Evolutionary conservation across 2,329 filamentous ascomycete genomes (phyloP).

Genomic region (Dryadomyces quercus-mongolicae): DNA sequence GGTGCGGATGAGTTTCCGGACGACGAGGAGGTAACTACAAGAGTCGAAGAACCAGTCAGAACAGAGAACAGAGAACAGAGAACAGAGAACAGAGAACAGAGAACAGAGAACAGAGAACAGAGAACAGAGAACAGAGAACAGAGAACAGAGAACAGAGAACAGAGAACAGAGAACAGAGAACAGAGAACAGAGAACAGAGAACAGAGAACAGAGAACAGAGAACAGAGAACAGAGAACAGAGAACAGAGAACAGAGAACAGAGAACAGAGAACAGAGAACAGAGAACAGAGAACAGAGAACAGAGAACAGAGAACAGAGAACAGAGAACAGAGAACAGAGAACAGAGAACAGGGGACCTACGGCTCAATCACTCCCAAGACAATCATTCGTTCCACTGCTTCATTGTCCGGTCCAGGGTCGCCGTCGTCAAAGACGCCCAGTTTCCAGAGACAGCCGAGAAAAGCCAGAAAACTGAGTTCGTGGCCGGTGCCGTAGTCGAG

Average conservation of each 20-base stretch:
- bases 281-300: constrained; percentile 2
- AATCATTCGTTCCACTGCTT: constrained; percentile 61
- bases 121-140: constrained; percentile 13
- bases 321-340: constrained; percentile 4
- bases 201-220: not conserved
- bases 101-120: not conserved
- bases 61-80: not conserved
- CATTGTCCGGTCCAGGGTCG: constrained; percentile 19
- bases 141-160: not conserved
- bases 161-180: constrained; percentile 23
- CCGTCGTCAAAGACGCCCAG: constrained; percentile 62
- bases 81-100: not conserved
- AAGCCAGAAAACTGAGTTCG: constrained; percentile 88
- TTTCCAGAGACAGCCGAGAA: constrained; percentile 85
- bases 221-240: not conserved
- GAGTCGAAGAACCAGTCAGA: not conserved
- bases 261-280: not conserved
- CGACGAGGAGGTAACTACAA: constrained; percentile 68
- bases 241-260: not conserved
- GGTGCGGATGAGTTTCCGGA: constrained; percentile 72
- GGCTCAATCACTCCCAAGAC: constrained; percentile 74
- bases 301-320: constrained; percentile 2
- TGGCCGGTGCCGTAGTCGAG: constrained; percentile 95
- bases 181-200: not conserved
- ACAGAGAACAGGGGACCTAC: constrained; percentile 34